Base-by-base conservation (phyloP, 495 filamentous ascomycete species). In the Trichoderma asperelloides region DNA sequence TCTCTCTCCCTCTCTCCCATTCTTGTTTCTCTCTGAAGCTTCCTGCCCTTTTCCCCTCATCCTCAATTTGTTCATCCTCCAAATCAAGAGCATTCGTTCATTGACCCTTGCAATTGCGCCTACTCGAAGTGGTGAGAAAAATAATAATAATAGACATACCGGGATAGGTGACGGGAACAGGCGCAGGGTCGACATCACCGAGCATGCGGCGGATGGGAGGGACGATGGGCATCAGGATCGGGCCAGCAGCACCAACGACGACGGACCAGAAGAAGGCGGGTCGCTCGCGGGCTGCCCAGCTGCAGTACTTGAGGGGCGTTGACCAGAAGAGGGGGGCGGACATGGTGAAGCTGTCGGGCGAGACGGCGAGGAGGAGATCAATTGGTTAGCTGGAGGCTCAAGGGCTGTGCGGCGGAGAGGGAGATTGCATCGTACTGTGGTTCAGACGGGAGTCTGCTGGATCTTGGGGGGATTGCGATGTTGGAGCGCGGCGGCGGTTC, bases 201-300 rank as follows among this genome's bases (percentile, higher is more conserved):
- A 97, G 77, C 18, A 73, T 76, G 71, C 91, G 78, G 47, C 91
- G 90, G 39, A 65, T 41, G 3, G 64, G 43, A 23, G 39, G 64
- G 2, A 65, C 43, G 12, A 93, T 91, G 15, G 89, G 87, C 27
- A 78, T 78, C 28, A 84, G 76, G 62, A 90, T 76, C 39, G 94
- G 95, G 2, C 93, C 93, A 25, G 86, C 70, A 65, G 74, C 74
- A 67, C 89, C 95, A 65, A 98, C 80, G 67, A 90, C 68, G 67
- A 89, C 78, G 67, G 91, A 89, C 80, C 84, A 97, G 85, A 96
- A 96, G 77, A 90, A 87, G 47, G 92, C 92, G 33, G 96, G 95
- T 74, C 88, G 88, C 75, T 93, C 87, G 77, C 91, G 88, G 3
- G 91, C 85, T 11, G 93, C 86, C 89, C 92, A 98, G 77, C 88